Conservation (phyloP, 192 early-diverging fungal genomes). For the Coemansia aciculifera region DNA sequence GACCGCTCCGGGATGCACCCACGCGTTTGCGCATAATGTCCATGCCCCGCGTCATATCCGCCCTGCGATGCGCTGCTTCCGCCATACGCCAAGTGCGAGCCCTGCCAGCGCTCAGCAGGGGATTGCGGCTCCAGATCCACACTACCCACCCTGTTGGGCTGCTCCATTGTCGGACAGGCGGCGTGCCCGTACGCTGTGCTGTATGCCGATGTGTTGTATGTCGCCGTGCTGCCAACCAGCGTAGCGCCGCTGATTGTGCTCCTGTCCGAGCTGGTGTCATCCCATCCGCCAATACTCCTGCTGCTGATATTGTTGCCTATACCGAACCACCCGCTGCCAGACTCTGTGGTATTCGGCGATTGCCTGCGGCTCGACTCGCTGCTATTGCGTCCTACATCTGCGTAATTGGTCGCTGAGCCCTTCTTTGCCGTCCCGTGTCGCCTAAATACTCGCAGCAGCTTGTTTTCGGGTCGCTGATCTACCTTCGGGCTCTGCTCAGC, state of each 20-base stretch:
- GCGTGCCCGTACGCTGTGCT: background rate
- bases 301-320: background rate
- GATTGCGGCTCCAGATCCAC: background rate
- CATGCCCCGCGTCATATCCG: background rate
- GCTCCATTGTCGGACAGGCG: background rate
- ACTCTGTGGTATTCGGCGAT: background rate
- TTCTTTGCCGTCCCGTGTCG: background rate
- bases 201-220: conserved; percentile 4
- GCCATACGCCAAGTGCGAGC: background rate
- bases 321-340: background rate
- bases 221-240: conserved; percentile 14
- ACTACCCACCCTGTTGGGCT: background rate
- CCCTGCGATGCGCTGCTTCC: background rate
- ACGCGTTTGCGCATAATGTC: background rate
- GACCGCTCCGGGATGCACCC: background rate
- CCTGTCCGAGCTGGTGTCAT: conserved; percentile 11
- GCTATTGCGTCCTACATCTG: background rate
- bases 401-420: background rate
- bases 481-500: background rate
- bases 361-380: background rate
- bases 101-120: background rate
- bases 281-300: conserved; percentile 15
- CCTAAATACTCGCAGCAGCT: conserved; percentile 1
- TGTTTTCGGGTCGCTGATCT: background rate
- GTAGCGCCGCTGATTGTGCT: conserved; percentile 30